Evolutionary conservation across 345 rosid genomes (phyloP).

Genomic region (Fremontodendron californicum): DNA sequence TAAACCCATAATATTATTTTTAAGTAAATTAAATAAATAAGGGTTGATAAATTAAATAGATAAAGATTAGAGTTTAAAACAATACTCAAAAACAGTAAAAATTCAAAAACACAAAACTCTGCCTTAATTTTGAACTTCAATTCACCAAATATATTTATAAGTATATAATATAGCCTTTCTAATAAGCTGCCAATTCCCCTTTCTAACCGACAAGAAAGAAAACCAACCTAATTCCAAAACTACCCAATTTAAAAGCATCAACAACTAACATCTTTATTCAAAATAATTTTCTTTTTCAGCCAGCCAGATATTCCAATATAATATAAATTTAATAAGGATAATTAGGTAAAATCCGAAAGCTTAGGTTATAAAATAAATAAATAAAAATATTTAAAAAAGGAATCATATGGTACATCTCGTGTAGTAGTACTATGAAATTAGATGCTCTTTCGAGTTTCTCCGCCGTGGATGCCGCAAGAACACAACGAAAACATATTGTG

Average conservation of each 20-base stretch:
- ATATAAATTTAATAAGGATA: background rate
- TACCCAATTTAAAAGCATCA: background rate
- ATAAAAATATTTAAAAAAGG: background rate
- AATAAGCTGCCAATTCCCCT: background rate
- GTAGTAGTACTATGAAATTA: background rate
- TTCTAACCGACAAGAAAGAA: background rate
- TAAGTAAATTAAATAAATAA: too few species aligned
- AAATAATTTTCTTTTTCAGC: background rate
- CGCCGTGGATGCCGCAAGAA: slow-evolving; percentile 44
- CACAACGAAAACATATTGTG: slow-evolving; percentile 21
- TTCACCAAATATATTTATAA: too few species aligned
- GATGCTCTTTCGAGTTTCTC: slow-evolving; percentile 26
- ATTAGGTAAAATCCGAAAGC: background rate
- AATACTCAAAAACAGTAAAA: background rate
- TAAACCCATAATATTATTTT: too few species aligned
- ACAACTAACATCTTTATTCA: background rate
- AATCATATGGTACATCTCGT: slow-evolving; percentile 13
- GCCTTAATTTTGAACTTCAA: background rate
- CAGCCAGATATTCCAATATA: background rate
- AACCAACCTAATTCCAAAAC: background rate
- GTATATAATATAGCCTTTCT: too few species aligned
- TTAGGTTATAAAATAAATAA: background rate
- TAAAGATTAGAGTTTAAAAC: too few species aligned
- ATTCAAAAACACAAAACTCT: background rate
- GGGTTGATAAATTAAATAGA: too few species aligned